These are phyloP conservation scores for Sarcocystis neurona DNA, from an alignment of 169 alveolate species.

Conservation along the genomic window DNA sequence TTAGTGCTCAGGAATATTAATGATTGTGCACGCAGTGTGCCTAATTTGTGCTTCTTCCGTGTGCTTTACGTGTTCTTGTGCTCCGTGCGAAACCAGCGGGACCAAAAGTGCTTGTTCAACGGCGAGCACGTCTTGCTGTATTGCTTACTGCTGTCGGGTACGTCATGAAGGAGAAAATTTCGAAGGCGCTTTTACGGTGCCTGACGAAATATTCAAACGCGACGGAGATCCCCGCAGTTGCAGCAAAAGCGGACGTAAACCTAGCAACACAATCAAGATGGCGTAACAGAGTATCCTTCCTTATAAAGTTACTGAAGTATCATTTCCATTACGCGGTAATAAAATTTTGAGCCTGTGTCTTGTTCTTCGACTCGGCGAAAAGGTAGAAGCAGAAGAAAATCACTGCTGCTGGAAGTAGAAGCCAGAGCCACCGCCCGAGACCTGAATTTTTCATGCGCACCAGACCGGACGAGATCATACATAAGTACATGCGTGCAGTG, in stretches of 20 bases:
- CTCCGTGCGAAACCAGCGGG: too few species aligned
- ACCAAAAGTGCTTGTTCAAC: background rate
- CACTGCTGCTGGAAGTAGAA: background rate
- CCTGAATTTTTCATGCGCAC: too few species aligned
- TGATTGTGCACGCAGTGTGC: too few species aligned
- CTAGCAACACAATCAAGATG: background rate
- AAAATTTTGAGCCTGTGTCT: slow-evolving; percentile 4
- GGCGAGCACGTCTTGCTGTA: background rate
- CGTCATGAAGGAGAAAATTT: slow-evolving; percentile 21
- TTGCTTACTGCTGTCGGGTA: slow-evolving; percentile 12
- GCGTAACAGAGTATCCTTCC: too few species aligned
- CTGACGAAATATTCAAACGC: background rate
- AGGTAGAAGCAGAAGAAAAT: background rate
- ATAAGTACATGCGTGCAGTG: too few species aligned
- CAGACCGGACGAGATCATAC: too few species aligned
- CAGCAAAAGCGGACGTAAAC: slow-evolving; percentile 41
- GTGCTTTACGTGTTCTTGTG: too few species aligned
- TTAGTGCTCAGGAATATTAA: too few species aligned
- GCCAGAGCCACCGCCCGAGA: slow-evolving; percentile 15
- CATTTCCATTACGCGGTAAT: slow-evolving; percentile 1
- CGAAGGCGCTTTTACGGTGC: slow-evolving; percentile 1
- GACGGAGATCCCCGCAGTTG: background rate
- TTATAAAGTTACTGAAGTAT: too few species aligned
- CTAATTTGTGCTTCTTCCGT: too few species aligned
- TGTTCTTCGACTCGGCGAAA: background rate